Conservation (phyloP, 805 yeast genomes). For the Saturnispora ahearnii region DNA sequence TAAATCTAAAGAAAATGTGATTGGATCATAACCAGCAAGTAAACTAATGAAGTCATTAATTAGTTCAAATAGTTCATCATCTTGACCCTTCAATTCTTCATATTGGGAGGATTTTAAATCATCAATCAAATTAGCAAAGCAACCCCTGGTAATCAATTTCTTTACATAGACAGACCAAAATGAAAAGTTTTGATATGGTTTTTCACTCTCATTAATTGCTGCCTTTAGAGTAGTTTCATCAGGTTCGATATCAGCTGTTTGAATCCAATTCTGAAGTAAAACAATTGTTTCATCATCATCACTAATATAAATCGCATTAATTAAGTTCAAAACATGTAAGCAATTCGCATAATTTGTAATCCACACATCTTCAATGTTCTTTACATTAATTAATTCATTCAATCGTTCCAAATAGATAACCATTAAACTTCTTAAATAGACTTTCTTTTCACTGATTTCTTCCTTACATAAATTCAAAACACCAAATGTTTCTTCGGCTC, state of each 20-base stretch:
- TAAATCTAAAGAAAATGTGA: conserved; percentile 29
- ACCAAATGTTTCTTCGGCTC: conserved; percentile 23
- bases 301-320: conserved; percentile 44
- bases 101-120: conserved; percentile 38
- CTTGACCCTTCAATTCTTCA: conserved; percentile 28
- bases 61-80: conserved; percentile 27
- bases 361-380: conserved; percentile 19
- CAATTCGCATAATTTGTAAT: conserved; percentile 32
- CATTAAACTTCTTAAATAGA: conserved; percentile 26
- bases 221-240: conserved; percentile 40
- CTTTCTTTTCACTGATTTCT: conserved; percentile 28
- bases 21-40: conserved; percentile 32
- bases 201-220: conserved; percentile 32
- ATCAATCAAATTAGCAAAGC: conserved; percentile 44
- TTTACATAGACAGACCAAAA: conserved; percentile 59
- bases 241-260: conserved; percentile 62
- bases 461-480: conserved; percentile 28
- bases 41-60: conserved; percentile 35
- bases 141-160: conserved; percentile 52
- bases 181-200: conserved; percentile 38
- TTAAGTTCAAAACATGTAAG: conserved; percentile 46
- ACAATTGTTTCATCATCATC: conserved; percentile 35
- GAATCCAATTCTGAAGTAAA: conserved; percentile 51
- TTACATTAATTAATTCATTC: conserved; percentile 23
- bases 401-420: conserved; percentile 24